These are phyloP conservation scores for Hypoxylon trugodes DNA, from an alignment of 495 filamentous ascomycete species.

Conservation along the genomic window DNA sequence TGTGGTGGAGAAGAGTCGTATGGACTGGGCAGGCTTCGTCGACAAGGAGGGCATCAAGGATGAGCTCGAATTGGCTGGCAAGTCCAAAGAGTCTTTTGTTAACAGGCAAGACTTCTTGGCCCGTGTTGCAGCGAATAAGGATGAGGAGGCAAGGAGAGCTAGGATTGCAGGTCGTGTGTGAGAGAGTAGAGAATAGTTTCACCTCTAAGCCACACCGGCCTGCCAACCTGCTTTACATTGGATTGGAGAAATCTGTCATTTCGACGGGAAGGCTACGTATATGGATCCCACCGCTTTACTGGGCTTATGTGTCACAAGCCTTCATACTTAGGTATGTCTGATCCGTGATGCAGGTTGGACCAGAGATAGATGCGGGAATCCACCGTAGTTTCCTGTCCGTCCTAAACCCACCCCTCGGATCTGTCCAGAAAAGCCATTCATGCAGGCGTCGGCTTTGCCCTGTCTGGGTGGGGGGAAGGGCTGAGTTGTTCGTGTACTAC, in stretches of 20 bases:
- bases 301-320: too few species aligned
- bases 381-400: too few species aligned
- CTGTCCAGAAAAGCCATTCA: too few species aligned
- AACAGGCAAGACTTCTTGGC: slow-evolving; percentile 90
- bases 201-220: neutral
- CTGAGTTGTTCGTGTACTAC: too few species aligned
- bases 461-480: too few species aligned
- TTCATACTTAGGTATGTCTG: too few species aligned
- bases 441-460: too few species aligned
- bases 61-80: slow-evolving; percentile 84
- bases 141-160: slow-evolving; percentile 74
- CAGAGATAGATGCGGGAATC: too few species aligned
- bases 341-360: too few species aligned
- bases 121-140: slow-evolving; percentile 76
- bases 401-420: too few species aligned
- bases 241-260: neutral
- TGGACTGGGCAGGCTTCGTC: slow-evolving; percentile 96
- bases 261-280: neutral
- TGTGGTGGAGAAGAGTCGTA: slow-evolving; percentile 91
- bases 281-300: neutral
- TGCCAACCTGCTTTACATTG: neutral
- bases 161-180: slow-evolving; percentile 62
- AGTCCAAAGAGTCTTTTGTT: slow-evolving; percentile 82
- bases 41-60: slow-evolving; percentile 92
- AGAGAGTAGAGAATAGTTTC: slow-evolving; percentile 2